Evolutionary conservation across 108 stramenopile genomes (phyloP).

Genomic region (Conticribra weissflogii): DNA sequence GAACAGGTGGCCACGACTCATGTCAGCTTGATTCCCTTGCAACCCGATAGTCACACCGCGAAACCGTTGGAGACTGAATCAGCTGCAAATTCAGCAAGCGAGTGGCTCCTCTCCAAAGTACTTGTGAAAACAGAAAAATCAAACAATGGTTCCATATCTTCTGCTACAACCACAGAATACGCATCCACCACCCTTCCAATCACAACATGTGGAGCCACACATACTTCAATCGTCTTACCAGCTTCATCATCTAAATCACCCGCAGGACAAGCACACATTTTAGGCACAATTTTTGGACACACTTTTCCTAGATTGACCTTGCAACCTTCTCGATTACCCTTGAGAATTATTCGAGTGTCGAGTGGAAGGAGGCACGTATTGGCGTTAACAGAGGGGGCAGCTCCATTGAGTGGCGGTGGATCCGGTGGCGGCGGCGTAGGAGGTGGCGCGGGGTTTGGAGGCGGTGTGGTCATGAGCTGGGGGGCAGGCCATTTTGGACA

Average conservation of each 20-base stretch:
- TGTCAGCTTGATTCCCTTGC: too few relatives aligned
- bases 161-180: neutral
- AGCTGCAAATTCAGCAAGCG: too few relatives aligned
- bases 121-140: too few relatives aligned
- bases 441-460: slow-evolving; percentile 14
- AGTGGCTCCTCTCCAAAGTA: too few relatives aligned
- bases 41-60: too few relatives aligned
- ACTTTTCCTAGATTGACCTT: slow-evolving; percentile 29
- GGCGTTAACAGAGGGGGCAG: slow-evolving; percentile 45
- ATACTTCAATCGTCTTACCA: slow-evolving; percentile 43
- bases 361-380: slow-evolving; percentile 51
- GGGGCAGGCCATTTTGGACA: slow-evolving; percentile 92
- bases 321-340: slow-evolving; percentile 49
- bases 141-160: neutral
- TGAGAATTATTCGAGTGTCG: slow-evolving; percentile 36
- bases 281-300: slow-evolving; percentile 52
- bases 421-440: neutral
- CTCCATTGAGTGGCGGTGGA: neutral
- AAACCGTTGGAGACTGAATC: too few relatives aligned
- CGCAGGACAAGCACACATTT: slow-evolving; percentile 8
- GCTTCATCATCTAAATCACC: neutral
- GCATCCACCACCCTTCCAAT: slow-evolving; percentile 27
- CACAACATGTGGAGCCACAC: slow-evolving; percentile 45
- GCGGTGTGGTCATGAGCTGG: slow-evolving; percentile 74
- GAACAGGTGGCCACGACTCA: too few relatives aligned